Evolutionary conservation across 1,284 basidiomycete genomes (phyloP), one percentile per base, ranked within the genome.

Genomic region (Microbotryum silenes-acaulis): DNA sequence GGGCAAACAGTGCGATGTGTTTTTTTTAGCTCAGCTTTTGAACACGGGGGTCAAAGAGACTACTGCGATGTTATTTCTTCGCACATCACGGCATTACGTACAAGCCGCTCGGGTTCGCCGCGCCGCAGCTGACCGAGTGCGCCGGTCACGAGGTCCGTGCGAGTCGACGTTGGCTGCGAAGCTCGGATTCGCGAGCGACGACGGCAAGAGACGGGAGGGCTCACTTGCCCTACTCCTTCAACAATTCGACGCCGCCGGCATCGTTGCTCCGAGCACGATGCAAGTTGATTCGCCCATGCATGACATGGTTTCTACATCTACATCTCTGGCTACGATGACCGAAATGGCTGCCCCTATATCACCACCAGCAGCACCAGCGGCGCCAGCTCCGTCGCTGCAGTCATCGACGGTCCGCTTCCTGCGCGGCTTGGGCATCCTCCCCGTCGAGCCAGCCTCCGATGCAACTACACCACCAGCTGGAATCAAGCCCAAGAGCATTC

Each of bases 51-150:
- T 61, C 76, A 76, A 76, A 60, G 76, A 78, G 74, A 74, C 81
- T 25, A 91, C 90, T 49, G 78, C 80, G 42, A 66, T 85, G 64
- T 57, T 88, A 88, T 27, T 88, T 85, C 53, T 79, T 91, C 66
- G 78, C 81, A 29, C 90, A 92, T 77, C 89, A 91, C 72, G 88
- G 88, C 44, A 80, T 89, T 68, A 79, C 83, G 74, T 71, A 42
- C 51, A 68, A 69, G 29, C 62, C 54, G n/a, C 29, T 48, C 49
- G 57, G 57, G 18, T 92, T 89, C 79, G 79, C 80, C 64, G 71
- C 80, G 5, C 72, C 76, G 2, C 81, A 84, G 72, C 74, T 90
- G 66, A 76, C 82, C 45, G 31, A 31, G 31, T 42, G 16, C 16
- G 4, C 37, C 14, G 14, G 37, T 18, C 1, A 14, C 37, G 37